Base-by-base conservation (phyloP, 371 early-diverging fungal genomes). In the Vairimorpha necatrix region DNA sequence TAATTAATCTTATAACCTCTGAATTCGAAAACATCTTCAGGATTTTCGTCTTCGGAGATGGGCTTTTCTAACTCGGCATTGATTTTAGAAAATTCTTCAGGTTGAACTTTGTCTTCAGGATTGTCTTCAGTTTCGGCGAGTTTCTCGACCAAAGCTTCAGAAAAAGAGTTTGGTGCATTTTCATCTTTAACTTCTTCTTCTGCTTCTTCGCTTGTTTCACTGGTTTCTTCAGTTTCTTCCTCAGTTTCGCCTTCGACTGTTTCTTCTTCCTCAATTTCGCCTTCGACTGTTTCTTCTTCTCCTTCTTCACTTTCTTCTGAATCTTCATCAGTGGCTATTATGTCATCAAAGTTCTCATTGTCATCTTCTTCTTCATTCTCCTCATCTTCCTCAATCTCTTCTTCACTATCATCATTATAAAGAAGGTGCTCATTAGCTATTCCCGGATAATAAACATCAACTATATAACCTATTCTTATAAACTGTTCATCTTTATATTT, bases 221-320 rank as follows among this genome's bases (percentile, higher is more conserved):
- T 20, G 2, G 6, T 65, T 2, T 69, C 24, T 69, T 11, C 38
- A 20, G 4, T 30, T 28, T 33, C 32, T 2, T 36, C 53, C 1
- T 58, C 76, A 30, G 72, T 67, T 11, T 85, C 86, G 28, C 83
- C 87, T 56, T 84, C 85, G 30, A 87, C 88, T 6, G 87, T 87
- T 0, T 85, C 83, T 50, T 87, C 88, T 67, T 85, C 86, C 2
- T 84, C 87, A 63, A 88, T 48, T 83, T 78, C 18, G 62, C 86
- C 75, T 83, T 84, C 71, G 78, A 82, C 42, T 79, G 79, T 39
- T 83, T 80, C 82, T 81, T 83, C 77, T 42, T 76, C 69, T 69
- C 20, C 68, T 1, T 56, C 42, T 28, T 66, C 71, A 50, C 80
- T 67, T 34, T 71, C 71, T 34, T 36, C 78, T 42, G 38, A 63